Percentiles rank a stretch among this genome's conserved stretches.
Conservation (phyloP, 2,329 filamentous ascomycete genomes). For the Fusarium multiceps region DNA sequence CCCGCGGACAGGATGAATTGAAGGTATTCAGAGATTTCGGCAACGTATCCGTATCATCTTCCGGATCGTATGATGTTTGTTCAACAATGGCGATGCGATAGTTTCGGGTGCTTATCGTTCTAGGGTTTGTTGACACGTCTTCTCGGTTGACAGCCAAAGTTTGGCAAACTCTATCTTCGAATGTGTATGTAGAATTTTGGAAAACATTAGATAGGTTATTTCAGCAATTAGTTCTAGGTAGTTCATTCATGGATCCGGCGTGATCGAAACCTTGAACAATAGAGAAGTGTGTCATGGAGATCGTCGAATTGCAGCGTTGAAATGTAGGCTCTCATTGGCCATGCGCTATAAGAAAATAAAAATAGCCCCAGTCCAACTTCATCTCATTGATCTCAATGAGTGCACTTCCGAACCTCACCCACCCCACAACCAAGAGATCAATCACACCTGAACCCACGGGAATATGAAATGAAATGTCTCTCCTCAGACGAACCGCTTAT, state of each 20-base stretch:
- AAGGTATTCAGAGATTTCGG: not conserved
- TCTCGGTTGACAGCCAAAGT: not conserved
- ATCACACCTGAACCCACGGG: constrained; percentile 3
- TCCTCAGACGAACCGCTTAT: constrained; percentile 26
- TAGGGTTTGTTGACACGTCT: not conserved
- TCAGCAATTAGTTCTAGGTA: not conserved
- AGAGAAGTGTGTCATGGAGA: not conserved
- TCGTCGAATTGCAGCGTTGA: not conserved
- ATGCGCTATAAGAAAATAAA: not conserved
- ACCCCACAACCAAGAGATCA: constrained; percentile 5
- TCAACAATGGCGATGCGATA: not conserved
- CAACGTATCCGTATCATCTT: not conserved
- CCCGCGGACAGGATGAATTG: constrained; percentile 6
- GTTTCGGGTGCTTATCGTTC: not conserved
- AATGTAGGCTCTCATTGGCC: constrained; percentile 26
- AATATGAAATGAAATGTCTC: constrained; percentile 35
- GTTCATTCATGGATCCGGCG: not conserved
- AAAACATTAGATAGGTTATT: not conserved
- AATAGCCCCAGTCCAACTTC: constrained; percentile 14
- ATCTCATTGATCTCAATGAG: constrained; percentile 17
- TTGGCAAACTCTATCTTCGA: not conserved
- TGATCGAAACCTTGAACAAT: not conserved
- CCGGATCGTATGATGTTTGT: not conserved
- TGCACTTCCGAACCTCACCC: constrained; percentile 10
- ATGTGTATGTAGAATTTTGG: not conserved